phyloP scores from a whole-genome alignment of 2,329 filamentous ascomycete genomes.

The Westerdykella ornata region DNA sequence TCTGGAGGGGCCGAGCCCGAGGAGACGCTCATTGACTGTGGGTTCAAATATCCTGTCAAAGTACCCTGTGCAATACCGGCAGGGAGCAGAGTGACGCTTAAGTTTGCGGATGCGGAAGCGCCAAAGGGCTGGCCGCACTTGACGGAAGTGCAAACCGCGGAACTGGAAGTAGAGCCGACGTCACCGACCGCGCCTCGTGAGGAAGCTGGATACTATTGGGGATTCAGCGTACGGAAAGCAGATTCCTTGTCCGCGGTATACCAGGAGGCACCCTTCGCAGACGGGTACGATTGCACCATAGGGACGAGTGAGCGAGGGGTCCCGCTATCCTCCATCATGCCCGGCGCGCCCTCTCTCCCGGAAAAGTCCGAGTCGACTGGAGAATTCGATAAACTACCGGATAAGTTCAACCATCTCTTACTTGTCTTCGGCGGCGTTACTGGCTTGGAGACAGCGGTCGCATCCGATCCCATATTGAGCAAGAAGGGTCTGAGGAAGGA shows the following conservation, averaged over 20 bases:
- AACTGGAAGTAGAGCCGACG: conserved; percentile 52
- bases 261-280: conserved; percentile 66
- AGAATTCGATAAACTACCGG: conserved; percentile 16
- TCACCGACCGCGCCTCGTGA: conserved; percentile 63
- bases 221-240: conserved; percentile 64
- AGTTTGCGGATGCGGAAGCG: conserved; percentile 48
- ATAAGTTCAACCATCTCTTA: conserved; percentile 62
- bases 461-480: conserved; percentile 53
- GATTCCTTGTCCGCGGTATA: conserved; percentile 64
- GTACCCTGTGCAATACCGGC: conserved; percentile 58
- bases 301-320: conserved; percentile 74
- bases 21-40: conserved; percentile 45
- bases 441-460: conserved; percentile 69
- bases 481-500: conserved; percentile 58
- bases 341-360: conserved; percentile 3
- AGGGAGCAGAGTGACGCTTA: conserved; percentile 67
- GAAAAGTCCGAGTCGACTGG: conserved; percentile 1
- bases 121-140: conserved; percentile 26
- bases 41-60: conserved; percentile 43
- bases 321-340: conserved; percentile 37
- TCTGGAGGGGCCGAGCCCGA: conserved; percentile 1
- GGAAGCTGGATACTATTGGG: conserved; percentile 80
- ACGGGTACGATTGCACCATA: conserved; percentile 75
- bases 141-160: conserved; percentile 16
- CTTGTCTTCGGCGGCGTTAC: conserved; percentile 76